Evolutionary conservation across 108 stramenopile species (phyloP).

Genomic region (Nannochloropsis salina): DNA sequence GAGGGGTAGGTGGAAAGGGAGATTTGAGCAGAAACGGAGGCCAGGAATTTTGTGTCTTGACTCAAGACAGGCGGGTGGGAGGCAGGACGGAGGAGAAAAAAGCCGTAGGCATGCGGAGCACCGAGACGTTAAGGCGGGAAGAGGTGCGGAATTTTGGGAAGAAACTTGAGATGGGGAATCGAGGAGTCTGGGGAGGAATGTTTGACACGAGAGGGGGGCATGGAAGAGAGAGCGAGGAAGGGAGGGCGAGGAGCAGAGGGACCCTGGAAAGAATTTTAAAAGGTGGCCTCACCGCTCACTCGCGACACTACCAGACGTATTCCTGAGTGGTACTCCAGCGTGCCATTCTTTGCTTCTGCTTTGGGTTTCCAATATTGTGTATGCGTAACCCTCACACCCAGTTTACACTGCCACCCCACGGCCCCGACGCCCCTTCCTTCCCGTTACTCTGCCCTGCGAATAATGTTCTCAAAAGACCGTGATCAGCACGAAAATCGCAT

Average conservation of each 20-base stretch:
- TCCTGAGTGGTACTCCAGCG: no score
- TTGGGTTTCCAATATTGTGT: neutral
- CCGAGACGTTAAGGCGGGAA: no score
- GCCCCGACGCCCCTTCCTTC: neutral
- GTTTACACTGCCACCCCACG: neutral
- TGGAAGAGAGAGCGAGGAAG: neutral
- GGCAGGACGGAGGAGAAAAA: no score
- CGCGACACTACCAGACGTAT: no score
- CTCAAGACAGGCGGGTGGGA: no score
- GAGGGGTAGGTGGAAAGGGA: no score
- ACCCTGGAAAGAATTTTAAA: neutral
- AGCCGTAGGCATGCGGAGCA: no score
- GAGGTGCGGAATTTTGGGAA: no score
- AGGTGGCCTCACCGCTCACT: no score
- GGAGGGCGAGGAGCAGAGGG: neutral
- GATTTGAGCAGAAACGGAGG: no score
- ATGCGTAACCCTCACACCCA: neutral
- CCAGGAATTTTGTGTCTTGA: no score
- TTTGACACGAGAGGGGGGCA: neutral
- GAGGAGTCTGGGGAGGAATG: neutral
- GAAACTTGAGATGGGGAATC: neutral
- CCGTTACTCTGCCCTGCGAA: neutral
- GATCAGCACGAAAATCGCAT: slow-evolving; percentile 95
- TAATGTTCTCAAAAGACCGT: slow-evolving; percentile 77
- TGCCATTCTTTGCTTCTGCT: no score